Conservation (phyloP, 148 eudicot species). For the Bassia scoparia region DNA sequence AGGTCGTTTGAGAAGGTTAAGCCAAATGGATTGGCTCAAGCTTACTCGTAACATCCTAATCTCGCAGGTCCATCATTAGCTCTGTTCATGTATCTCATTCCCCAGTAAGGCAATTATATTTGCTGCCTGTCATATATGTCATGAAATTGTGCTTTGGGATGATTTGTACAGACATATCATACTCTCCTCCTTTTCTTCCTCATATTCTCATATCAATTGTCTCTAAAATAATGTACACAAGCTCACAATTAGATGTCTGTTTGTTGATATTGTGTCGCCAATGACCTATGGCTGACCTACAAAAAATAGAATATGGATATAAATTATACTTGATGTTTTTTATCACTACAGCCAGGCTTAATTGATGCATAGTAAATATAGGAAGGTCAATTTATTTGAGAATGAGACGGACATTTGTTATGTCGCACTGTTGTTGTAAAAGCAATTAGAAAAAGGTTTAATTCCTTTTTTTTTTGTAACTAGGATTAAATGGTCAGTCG, state of each 20-base stretch:
- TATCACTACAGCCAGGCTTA: neutral
- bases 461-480: conserved; percentile 1
- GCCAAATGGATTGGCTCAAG: conserved; percentile 97
- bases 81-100: neutral
- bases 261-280: neutral
- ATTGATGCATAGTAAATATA: neutral
- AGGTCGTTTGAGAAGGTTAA: conserved; percentile 92
- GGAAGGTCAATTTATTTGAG: conserved; percentile 10
- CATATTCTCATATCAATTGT: neutral
- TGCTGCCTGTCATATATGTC: neutral
- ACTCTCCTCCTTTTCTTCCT: neutral
- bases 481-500: conserved; percentile 83
- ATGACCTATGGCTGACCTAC: neutral
- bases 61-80: conserved; percentile 62
- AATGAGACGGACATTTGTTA: neutral
- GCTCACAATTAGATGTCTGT: neutral
- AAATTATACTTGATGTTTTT: neutral
- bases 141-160: neutral
- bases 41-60: conserved; percentile 84
- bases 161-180: neutral
- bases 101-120: neutral
- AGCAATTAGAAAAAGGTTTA: neutral
- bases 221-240: no score
- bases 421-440: neutral
- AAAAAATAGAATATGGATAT: no score